Percentiles rank a stretch among this genome's conserved stretches.
Evolutionary conservation across 179 eudicot species (phyloP).

Genomic region (Spinacia oleracea): DNA sequence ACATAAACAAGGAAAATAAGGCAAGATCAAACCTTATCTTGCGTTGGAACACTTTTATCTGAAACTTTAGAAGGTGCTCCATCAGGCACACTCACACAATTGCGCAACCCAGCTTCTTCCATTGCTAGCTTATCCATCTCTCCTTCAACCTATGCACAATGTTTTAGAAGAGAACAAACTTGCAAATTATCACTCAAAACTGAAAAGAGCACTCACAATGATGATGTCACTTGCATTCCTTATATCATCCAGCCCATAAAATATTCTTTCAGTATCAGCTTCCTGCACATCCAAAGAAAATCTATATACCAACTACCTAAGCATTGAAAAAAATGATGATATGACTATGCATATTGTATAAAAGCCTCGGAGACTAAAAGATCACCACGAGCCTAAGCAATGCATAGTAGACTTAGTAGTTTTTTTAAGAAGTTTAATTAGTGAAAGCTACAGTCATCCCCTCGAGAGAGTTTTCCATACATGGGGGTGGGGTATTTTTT

Average conservation of each 20-base stretch:
- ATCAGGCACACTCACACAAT: constrained; percentile 97
- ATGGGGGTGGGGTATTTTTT: neutral
- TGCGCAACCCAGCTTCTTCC: constrained; percentile 96
- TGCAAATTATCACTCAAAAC: neutral
- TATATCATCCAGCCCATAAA: constrained; percentile 92
- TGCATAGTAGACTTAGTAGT: neutral
- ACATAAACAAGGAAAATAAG: constrained; percentile 16
- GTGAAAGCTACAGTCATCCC: neutral
- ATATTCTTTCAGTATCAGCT: constrained; percentile 64
- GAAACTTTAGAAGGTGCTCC: constrained; percentile 90
- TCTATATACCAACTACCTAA: neutral
- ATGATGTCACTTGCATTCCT: constrained; percentile 64
- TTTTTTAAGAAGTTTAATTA: neutral
- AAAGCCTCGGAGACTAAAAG: neutral
- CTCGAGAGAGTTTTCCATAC: neutral
- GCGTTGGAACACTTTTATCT: constrained; percentile 57
- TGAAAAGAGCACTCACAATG: constrained; percentile 52
- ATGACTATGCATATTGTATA: neutral
- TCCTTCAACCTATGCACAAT: constrained; percentile 79
- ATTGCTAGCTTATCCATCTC: constrained; percentile 97
- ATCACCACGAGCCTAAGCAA: neutral
- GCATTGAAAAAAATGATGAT: neutral
- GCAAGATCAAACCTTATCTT: constrained; percentile 54
- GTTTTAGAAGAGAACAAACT: constrained; percentile 19
- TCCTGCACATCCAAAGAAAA: constrained; percentile 50